A percentile compares a stretch with the other conserved stretches of the same genome.
These are phyloP conservation scores for Boletus eberwhitei DNA, from an alignment of 768 basidiomycete species.

Conservation along the genomic window DNA sequence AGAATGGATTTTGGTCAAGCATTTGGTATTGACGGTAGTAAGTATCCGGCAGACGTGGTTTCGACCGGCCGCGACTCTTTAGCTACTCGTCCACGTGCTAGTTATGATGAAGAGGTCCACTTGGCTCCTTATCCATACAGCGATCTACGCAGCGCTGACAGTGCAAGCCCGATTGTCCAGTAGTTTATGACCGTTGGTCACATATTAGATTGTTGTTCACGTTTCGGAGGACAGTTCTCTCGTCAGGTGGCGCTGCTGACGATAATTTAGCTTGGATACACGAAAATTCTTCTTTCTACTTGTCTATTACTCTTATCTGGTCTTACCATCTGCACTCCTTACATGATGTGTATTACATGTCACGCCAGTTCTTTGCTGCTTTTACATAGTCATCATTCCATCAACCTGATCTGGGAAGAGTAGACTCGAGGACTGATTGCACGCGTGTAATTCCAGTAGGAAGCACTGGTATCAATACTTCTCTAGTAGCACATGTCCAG, in stretches of 20 bases:
- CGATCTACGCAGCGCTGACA: conserved; percentile 7
- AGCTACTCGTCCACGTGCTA: conserved; percentile 18
- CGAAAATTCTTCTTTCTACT: background rate
- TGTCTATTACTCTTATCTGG: background rate
- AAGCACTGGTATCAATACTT: no score
- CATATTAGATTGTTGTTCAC: background rate
- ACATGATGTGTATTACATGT: no score
- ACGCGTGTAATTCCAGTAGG: no score
- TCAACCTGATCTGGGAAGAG: no score
- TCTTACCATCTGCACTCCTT: background rate
- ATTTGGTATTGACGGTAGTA: conserved; percentile 33
- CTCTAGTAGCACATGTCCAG: no score
- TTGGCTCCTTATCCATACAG: conserved; percentile 37
- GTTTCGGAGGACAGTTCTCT: background rate
- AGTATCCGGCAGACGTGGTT: conserved; percentile 9
- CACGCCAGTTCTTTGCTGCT: no score
- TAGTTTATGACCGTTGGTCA: background rate
- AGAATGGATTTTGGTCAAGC: conserved; percentile 38
- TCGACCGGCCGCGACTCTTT: conserved; percentile 5
- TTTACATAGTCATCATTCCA: no score
- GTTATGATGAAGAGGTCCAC: conserved; percentile 41
- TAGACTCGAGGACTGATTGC: no score
- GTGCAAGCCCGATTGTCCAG: background rate
- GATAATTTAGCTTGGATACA: background rate
- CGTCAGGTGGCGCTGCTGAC: background rate